These are phyloP conservation scores for Erysimum cheiranthoides DNA, from an alignment of 345 rosid species.

Conservation along the genomic window DNA sequence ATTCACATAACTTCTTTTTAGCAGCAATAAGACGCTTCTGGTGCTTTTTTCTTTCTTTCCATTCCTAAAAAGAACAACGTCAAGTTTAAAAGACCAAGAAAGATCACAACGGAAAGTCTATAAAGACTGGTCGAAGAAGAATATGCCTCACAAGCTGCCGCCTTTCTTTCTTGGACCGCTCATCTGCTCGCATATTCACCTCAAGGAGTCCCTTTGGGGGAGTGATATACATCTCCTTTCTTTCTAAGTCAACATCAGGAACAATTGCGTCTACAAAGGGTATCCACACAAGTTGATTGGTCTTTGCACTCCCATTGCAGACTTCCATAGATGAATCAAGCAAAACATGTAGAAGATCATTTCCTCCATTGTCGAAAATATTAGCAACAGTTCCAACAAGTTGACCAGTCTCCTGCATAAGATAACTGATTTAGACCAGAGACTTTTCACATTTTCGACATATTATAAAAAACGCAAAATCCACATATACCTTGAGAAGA, in stretches of 20 bases:
- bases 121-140: conserved; percentile 45
- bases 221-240: conserved; percentile 74
- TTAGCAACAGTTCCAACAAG: conserved; percentile 79
- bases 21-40: conserved; percentile 82
- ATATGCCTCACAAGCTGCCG: conserved; percentile 91
- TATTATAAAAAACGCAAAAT: not conserved
- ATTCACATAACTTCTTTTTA: conserved; percentile 77
- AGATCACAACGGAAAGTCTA: not conserved
- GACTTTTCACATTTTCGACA: not conserved
- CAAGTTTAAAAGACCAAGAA: conserved; percentile 24
- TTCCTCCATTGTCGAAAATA: conserved; percentile 77
- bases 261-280: conserved; percentile 92
- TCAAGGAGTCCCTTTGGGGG: conserved; percentile 94
- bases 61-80: conserved; percentile 61
- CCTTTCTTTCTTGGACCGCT: conserved; percentile 89
- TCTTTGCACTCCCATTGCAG: conserved; percentile 50
- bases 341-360: conserved; percentile 79
- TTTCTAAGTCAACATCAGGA: conserved; percentile 73
- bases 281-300: conserved; percentile 72
- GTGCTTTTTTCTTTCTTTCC: conserved; percentile 85
- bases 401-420: conserved; percentile 74
- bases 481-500: conserved; percentile 56
- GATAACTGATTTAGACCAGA: not conserved
- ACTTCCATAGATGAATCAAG: conserved; percentile 52
- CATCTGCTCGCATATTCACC: conserved; percentile 70